These are phyloP conservation scores for Balakata baccata DNA, from an alignment of 345 rosid species.

Conservation along the genomic window DNA sequence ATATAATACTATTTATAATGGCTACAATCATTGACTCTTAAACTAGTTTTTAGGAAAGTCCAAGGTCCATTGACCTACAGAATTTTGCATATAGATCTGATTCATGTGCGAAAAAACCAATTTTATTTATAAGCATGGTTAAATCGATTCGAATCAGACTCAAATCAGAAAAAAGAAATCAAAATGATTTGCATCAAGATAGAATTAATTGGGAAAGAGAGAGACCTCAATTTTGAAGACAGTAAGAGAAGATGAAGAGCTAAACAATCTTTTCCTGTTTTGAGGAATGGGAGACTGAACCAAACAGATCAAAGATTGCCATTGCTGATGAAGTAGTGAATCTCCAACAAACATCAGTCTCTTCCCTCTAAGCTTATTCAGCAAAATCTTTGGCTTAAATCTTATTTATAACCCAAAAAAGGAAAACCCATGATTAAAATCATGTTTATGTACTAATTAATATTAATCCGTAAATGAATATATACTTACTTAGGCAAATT, in stretches of 20 bases:
- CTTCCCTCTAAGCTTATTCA: constrained; percentile 26
- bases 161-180: too few species aligned
- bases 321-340: constrained; percentile 23
- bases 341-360: constrained; percentile 33
- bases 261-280: constrained; percentile 16
- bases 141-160: background rate
- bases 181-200: background rate
- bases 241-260: constrained; percentile 4
- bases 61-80: too few species aligned
- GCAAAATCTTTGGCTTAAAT: constrained; percentile 47
- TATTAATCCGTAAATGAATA: background rate
- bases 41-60: too few species aligned
- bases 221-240: constrained; percentile 27
- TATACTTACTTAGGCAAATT: constrained; percentile 16
- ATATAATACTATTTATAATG: too few species aligned
- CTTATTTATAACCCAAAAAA: constrained; percentile 22
- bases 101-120: too few species aligned
- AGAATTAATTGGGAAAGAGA: background rate
- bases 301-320: constrained; percentile 27
- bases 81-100: too few species aligned
- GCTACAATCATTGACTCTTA: too few species aligned
- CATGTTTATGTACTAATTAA: background rate
- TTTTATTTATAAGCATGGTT: too few species aligned
- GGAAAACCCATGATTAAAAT: too few species aligned
- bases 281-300: constrained; percentile 23